Evolutionary conservation across 2,329 filamentous ascomycete genomes (phyloP).

Genomic region (Amesomyces nigricolor): DNA sequence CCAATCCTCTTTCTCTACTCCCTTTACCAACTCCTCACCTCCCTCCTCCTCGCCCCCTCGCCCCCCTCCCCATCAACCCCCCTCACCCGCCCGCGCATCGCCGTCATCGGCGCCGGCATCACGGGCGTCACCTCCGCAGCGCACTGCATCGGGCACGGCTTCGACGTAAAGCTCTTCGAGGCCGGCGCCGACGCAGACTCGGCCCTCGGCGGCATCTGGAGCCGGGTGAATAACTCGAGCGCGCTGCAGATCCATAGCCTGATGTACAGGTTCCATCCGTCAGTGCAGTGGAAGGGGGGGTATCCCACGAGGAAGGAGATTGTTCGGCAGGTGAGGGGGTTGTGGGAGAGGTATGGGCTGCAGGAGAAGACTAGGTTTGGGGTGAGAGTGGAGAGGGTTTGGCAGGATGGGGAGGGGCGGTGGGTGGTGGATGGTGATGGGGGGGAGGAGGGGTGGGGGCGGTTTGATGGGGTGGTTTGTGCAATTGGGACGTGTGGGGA

Average conservation of each 20-base stretch:
- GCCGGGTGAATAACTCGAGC: slow-evolving; percentile 75
- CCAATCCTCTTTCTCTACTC: slow-evolving; percentile 28
- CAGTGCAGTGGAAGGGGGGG: no score
- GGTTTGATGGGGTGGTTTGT: slow-evolving; percentile 72
- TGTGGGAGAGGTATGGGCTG: slow-evolving; percentile 72
- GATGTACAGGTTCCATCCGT: no score
- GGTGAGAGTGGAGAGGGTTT: slow-evolving; percentile 62
- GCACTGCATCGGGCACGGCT: slow-evolving; percentile 80
- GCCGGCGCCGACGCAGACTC: slow-evolving; percentile 54
- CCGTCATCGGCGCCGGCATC: slow-evolving; percentile 65
- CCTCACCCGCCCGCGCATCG: slow-evolving; percentile 59
- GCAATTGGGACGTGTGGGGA: slow-evolving; percentile 78
- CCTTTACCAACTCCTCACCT: slow-evolving; percentile 46
- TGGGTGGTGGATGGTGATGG: slow-evolving; percentile 76
- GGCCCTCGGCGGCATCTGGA: slow-evolving; percentile 71
- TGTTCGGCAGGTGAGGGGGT: slow-evolving; percentile 58
- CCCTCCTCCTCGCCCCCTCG: slow-evolving; percentile 63
- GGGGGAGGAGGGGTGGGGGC: slow-evolving; percentile 59
- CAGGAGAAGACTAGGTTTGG: slow-evolving; percentile 67
- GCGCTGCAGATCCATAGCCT: no score
- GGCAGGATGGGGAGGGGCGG: slow-evolving; percentile 59
- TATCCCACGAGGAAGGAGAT: no score
- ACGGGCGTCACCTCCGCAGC: slow-evolving; percentile 73
- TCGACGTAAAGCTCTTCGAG: slow-evolving; percentile 76
- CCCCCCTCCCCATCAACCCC: slow-evolving; percentile 56